Conservation (phyloP, 2,329 filamentous ascomycete genomes). For the Arthrobotrys sphaeroides region DNA sequence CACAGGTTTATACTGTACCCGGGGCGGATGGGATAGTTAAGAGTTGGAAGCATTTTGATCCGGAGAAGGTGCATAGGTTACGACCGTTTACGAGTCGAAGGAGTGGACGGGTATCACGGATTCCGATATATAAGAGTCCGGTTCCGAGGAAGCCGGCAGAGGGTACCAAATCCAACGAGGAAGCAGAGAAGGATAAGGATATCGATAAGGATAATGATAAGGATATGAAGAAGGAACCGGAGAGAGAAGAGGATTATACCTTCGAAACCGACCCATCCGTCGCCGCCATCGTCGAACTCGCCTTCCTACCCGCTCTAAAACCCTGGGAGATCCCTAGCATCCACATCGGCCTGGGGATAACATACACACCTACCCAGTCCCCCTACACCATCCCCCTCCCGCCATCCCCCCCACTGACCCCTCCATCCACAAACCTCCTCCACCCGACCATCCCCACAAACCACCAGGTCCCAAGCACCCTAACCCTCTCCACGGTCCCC, state of each 20-base stretch:
- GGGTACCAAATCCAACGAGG: conserved; percentile 46
- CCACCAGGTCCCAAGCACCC: conserved; percentile 45
- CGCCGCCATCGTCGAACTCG: conserved; percentile 50
- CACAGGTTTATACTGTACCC: conserved; percentile 59
- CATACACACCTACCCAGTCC: conserved; percentile 60
- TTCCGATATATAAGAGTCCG: conserved; percentile 65
- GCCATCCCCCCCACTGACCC: conserved; percentile 29
- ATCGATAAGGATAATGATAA: conserved; percentile 61
- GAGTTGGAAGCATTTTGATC: conserved; percentile 74
- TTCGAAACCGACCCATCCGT: conserved; percentile 59
- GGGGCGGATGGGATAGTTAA: conserved; percentile 72
- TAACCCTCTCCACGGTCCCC: conserved; percentile 38
- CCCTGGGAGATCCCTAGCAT: conserved; percentile 56
- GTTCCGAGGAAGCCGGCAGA: conserved; percentile 60
- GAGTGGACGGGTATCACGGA: conserved; percentile 55
- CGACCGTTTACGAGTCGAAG: conserved; percentile 41
- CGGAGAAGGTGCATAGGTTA: conserved; percentile 60
- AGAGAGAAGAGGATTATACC: conserved; percentile 61
- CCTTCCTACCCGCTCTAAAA: conserved; percentile 53
- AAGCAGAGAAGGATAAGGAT: conserved; percentile 60
- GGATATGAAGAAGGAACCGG: too few species aligned
- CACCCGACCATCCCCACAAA: conserved; percentile 14
- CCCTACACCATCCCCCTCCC: conserved; percentile 1
- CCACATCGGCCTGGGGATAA: conserved; percentile 55
- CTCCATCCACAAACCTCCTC: conserved; percentile 15